These are phyloP conservation scores for Elaeagnus macrophylla DNA, from an alignment of 306 rosid genomes.

Conservation along the genomic window DNA sequence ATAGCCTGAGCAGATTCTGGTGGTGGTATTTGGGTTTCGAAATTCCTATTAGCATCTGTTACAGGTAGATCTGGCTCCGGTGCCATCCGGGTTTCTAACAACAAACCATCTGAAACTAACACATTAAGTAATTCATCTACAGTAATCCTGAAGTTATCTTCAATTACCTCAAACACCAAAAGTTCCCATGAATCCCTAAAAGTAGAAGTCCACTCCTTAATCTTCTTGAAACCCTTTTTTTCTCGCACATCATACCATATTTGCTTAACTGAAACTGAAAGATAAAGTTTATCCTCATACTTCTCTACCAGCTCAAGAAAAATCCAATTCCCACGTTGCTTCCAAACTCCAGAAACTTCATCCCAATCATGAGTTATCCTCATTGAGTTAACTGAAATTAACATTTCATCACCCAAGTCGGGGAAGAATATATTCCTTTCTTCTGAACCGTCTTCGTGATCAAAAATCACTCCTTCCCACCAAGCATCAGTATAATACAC, in stretches of 20 bases:
- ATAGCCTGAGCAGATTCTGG: too few relatives aligned
- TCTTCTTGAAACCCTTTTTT: slow-evolving; percentile 28
- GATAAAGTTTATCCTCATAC: slow-evolving; percentile 24
- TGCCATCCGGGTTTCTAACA: slow-evolving; percentile 14
- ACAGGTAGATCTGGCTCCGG: slow-evolving; percentile 12
- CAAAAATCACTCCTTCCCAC: slow-evolving; percentile 97
- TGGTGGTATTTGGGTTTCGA: too few relatives aligned
- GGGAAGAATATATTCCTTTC: slow-evolving; percentile 64
- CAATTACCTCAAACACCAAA: slow-evolving; percentile 43
- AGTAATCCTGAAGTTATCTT: slow-evolving; percentile 30
- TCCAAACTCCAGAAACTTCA: slow-evolving; percentile 50
- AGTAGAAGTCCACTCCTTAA: slow-evolving; percentile 59
- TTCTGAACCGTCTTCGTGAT: slow-evolving; percentile 43
- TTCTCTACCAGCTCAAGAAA: slow-evolving; percentile 68
- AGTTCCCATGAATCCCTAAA: slow-evolving; percentile 43
- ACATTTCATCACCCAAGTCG: slow-evolving; percentile 73
- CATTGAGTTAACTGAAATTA: slow-evolving; percentile 20
- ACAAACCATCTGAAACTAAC: slow-evolving; percentile 23
- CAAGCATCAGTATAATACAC: slow-evolving; percentile 59
- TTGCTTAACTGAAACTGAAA: slow-evolving; percentile 62
- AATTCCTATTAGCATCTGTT: too few relatives aligned
- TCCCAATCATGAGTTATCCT: slow-evolving; percentile 75
- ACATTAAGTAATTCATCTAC: slow-evolving; percentile 24
- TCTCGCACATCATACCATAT: slow-evolving; percentile 68
- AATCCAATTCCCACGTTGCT: slow-evolving; percentile 54